Evolutionary conservation across 768 basidiomycete genomes (phyloP), one percentile per base, ranked within the genome.

Genomic region (Suillus alpinus): DNA sequence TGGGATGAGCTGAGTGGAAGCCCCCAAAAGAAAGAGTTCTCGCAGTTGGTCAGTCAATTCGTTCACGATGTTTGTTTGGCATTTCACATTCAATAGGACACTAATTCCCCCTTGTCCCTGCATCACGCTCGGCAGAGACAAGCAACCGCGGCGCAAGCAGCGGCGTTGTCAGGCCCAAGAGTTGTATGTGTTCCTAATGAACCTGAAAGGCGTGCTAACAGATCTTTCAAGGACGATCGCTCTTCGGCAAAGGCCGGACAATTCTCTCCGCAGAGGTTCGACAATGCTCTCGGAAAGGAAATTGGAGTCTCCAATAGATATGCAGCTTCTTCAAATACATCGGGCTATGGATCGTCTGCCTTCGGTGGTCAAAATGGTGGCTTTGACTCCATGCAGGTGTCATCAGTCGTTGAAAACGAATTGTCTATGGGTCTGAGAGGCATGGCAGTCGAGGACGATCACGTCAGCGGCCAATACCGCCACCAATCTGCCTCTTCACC

Each of bases 1-100:
- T 89, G 87, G 86, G 88, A 86, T 59, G 87, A 87, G 60, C 63
- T 76, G 56, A 75, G 66, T 56, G 80, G 72, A 59, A 81, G 76
- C 60, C 80, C 83, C 16, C 75, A 80, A 65, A 81, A 78, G 69
- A 82, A 80, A 64, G 84, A 84, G 53, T 77, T 79, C 50, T 72
- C 76, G 49, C 75, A 81, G 63, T 59, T 83, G 74, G 86, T 84
- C 44, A 69, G 80, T 76, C 18, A 44, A 51, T n/a, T 63, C 34
- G 56, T 52, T 63, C 5, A 36, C 50, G 8, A 20, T 46, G 20
- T 34, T 43, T 64, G 59, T 56, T 46, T 37, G 36, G 29, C 57
- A 55, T 65, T 66, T 44, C 69, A 41, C 62, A 60, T 59, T 61
- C 51, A 56, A 62, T 65, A 85, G 81, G 83, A 83, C 44, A 29